These are phyloP conservation scores for Letharia columbiana DNA, from an alignment of 495 filamentous ascomycete species.

Conservation along the genomic window DNA sequence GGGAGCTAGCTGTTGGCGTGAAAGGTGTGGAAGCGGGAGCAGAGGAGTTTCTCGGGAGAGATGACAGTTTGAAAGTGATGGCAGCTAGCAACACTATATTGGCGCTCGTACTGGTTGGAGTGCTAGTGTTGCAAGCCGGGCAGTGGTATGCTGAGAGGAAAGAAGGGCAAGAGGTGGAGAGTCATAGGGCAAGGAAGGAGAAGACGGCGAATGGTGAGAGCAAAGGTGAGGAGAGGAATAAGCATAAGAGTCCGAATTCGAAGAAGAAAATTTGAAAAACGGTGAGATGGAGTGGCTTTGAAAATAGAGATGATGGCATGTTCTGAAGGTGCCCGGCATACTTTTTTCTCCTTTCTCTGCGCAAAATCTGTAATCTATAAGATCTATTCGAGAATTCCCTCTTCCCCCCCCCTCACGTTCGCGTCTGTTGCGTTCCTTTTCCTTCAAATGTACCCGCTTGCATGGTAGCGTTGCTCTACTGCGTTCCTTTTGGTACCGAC, in stretches of 20 bases:
- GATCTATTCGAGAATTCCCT: neutral
- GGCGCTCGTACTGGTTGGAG: constrained; percentile 81
- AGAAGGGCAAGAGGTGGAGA: constrained; percentile 70
- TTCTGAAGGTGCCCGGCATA: neutral
- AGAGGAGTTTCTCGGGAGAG: constrained; percentile 52
- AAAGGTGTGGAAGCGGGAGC: constrained; percentile 28
- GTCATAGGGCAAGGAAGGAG: constrained; percentile 45
- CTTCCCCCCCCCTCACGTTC: neutral
- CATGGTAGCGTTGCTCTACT: neutral
- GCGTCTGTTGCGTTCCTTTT: neutral
- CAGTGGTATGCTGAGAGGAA: constrained; percentile 98
- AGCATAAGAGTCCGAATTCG: constrained; percentile 20
- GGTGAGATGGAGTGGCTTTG: neutral
- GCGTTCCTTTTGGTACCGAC: constrained; percentile 1
- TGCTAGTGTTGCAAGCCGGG: constrained; percentile 87
- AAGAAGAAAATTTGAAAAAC: constrained; percentile 30
- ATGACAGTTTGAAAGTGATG: constrained; percentile 83
- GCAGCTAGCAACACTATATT: constrained; percentile 95
- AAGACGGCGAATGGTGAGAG: constrained; percentile 32
- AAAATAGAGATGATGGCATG: neutral
- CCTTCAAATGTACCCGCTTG: neutral
- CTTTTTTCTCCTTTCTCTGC: neutral
- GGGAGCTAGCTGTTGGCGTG: constrained; percentile 34
- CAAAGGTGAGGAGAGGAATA: constrained; percentile 22
- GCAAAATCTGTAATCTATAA: neutral